A percentile compares a stretch with the other conserved stretches of the same genome.
phyloP scores from a whole-genome alignment of 2,329 filamentous ascomycete genomes.

The Exserohilum rostratum region DNA sequence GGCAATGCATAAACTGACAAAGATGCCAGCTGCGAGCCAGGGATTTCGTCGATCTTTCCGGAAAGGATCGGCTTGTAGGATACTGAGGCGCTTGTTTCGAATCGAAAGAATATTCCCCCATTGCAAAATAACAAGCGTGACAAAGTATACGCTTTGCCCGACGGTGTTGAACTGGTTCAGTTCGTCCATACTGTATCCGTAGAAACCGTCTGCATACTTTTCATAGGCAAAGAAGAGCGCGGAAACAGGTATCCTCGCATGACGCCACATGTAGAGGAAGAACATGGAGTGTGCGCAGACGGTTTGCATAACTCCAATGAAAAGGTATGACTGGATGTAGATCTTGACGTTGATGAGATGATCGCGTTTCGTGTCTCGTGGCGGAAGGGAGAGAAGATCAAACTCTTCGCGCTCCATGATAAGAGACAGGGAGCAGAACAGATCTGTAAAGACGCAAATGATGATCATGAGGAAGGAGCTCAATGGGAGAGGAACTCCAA shows the following conservation, averaged over 20 bases:
- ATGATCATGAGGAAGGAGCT: slow-evolving; percentile 1
- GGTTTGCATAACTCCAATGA: neutral
- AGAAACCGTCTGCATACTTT: neutral
- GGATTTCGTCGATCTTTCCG: neutral
- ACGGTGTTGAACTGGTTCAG: neutral
- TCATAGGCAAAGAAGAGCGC: neutral
- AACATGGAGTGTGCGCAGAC: neutral
- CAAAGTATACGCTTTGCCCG: neutral
- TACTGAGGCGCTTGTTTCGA: neutral
- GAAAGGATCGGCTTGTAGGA: neutral
- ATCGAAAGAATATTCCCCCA: neutral
- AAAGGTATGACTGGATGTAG: neutral
- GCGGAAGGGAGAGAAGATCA: neutral
- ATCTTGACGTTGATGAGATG: slow-evolving; percentile 1
- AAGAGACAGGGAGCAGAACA: neutral
- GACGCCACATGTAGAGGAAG: neutral
- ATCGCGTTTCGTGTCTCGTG: neutral
- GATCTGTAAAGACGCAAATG: neutral
- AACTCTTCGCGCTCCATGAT: neutral
- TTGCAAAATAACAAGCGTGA: neutral
- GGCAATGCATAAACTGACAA: neutral
- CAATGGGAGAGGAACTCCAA: neutral
- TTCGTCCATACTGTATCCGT: neutral
- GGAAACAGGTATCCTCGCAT: neutral
- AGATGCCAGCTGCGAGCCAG: neutral